phyloP scores from a whole-genome alignment of 106 monocot genomes.

The Acorus calamus region DNA sequence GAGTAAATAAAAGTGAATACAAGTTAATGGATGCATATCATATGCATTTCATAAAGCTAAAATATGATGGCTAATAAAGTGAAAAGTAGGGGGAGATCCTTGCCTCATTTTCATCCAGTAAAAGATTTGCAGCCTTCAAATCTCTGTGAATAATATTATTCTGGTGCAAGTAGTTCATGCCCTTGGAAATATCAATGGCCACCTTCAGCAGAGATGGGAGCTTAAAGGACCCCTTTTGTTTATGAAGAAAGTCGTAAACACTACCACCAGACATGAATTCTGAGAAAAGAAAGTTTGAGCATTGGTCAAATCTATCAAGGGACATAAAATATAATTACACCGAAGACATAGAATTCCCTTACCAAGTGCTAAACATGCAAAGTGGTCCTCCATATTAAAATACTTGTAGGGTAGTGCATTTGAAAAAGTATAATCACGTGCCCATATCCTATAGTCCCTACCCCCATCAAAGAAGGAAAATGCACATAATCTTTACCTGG shows the following conservation, averaged over 20 bases:
- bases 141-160: constrained; percentile 92
- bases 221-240: constrained; percentile 65
- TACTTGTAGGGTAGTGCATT: too few relatives aligned
- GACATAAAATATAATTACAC: constrained; percentile 4
- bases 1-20: too few relatives aligned
- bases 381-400: too few relatives aligned
- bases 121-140: constrained; percentile 86
- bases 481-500: too few relatives aligned
- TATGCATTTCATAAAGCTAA: not conserved
- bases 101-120: constrained; percentile 97
- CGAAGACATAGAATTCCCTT: not conserved
- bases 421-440: too few relatives aligned
- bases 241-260: constrained; percentile 88
- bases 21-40: too few relatives aligned
- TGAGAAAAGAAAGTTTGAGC: constrained; percentile 15
- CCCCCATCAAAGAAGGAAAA: too few relatives aligned
- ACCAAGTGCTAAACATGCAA: constrained; percentile 46
- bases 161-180: constrained; percentile 96
- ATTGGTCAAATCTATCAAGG: too few relatives aligned
- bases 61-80: not conserved
- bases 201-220: constrained; percentile 67
- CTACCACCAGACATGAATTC: constrained; percentile 95
- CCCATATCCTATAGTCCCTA: too few relatives aligned
- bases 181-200: constrained; percentile 88
- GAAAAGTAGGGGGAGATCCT: constrained; percentile 3